These are phyloP conservation scores for Parsonsia alboflavescens DNA, from an alignment of 257 asterid genomes.

Conservation along the genomic window DNA sequence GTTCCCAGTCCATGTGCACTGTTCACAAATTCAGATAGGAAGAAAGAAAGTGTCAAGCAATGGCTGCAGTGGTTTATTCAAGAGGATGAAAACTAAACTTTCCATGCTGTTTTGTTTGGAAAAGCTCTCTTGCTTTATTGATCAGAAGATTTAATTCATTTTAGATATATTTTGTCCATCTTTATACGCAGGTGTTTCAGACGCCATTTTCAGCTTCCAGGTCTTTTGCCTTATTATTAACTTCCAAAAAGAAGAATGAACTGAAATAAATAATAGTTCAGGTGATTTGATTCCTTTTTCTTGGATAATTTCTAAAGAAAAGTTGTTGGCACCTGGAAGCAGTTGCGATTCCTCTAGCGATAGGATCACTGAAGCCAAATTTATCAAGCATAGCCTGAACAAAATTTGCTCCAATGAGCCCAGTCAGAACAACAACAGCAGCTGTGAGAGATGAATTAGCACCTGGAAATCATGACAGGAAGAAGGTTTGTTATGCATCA, in stretches of 20 bases:
- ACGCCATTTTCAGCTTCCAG: neutral
- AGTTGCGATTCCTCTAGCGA: slow-evolving; percentile 98
- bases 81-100: neutral
- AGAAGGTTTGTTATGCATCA: neutral
- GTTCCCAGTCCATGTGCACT: slow-evolving; percentile 99
- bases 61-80: neutral
- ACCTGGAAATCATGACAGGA: slow-evolving; percentile 45
- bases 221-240: too few species aligned
- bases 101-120: neutral
- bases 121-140: neutral
- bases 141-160: neutral
- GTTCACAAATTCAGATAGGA: neutral
- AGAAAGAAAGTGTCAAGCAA: neutral
- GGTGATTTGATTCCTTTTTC: too few species aligned
- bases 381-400: slow-evolving; percentile 79
- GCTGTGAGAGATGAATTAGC: slow-evolving; percentile 95
- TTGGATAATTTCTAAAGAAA: neutral
- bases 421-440: slow-evolving; percentile 93
- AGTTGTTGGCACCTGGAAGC: slow-evolving; percentile 68
- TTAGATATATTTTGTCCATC: neutral
- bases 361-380: slow-evolving; percentile 84
- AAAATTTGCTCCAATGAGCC: slow-evolving; percentile 92
- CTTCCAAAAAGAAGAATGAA: too few species aligned
- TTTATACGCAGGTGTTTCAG: too few species aligned
- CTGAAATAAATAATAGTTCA: too few species aligned